Conservation (phyloP, 75 land plant genomes). For the Sequoiadendron giganteum region DNA sequence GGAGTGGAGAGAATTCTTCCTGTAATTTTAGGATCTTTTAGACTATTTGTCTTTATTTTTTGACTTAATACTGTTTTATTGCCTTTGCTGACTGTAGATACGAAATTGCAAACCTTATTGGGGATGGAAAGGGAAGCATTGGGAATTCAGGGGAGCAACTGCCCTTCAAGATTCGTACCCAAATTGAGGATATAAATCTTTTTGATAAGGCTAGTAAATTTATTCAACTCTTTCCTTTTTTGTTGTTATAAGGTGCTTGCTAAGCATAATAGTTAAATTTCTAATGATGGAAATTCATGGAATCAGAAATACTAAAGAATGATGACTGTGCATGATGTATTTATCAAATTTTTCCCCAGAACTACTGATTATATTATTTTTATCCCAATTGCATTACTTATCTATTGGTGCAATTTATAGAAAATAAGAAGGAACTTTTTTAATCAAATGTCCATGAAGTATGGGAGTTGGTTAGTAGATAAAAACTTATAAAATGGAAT, state of each 20-base stretch:
- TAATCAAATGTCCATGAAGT: neutral
- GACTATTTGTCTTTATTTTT: neutral
- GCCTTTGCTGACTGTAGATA: neutral
- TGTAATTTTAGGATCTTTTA: neutral
- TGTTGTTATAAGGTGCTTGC: neutral
- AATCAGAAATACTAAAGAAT: neutral
- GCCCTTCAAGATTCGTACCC: neutral
- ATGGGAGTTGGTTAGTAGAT: too few species aligned
- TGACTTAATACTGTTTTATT: neutral
- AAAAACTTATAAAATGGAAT: too few species aligned
- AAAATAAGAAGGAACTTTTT: neutral
- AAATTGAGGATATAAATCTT: conserved; percentile 10
- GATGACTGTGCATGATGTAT: neutral
- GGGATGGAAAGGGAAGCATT: conserved; percentile 4
- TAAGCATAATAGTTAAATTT: neutral
- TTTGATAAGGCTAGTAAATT: conserved; percentile 12
- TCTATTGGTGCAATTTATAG: neutral
- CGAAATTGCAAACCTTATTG: neutral
- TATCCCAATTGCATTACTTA: neutral
- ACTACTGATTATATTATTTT: neutral
- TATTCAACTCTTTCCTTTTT: neutral
- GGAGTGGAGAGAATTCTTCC: neutral
- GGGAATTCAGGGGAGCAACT: neutral
- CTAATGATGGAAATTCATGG: neutral
- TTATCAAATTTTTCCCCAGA: neutral